phyloP scores from a whole-genome alignment of 169 alveolate genomes.

The Neospora caninum region DNA sequence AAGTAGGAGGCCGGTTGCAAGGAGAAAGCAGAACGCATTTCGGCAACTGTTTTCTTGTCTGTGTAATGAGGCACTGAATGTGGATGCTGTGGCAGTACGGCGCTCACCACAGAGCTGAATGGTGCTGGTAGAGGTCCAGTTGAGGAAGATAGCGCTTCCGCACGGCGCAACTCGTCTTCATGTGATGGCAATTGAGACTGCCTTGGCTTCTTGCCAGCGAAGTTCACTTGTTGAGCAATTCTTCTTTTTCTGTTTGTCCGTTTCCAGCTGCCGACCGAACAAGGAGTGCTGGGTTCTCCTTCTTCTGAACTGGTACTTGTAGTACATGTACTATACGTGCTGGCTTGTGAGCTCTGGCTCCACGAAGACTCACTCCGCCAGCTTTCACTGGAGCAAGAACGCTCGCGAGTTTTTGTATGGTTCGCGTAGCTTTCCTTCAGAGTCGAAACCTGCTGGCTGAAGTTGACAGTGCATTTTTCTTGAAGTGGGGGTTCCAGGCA shows the following conservation, averaged over 20 bases:
- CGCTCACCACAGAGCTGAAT: no score
- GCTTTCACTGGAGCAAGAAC: neutral
- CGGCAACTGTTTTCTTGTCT: neutral
- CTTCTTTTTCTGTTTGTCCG: neutral
- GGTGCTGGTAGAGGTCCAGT: no score
- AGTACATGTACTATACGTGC: neutral
- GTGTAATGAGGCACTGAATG: neutral
- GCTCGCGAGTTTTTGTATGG: neutral
- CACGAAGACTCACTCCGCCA: neutral
- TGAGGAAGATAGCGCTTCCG: no score
- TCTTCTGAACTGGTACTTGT: slow-evolving; percentile 20
- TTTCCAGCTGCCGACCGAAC: neutral
- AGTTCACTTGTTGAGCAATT: neutral
- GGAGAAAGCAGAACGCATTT: neutral
- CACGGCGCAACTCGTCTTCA: neutral
- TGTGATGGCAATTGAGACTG: neutral
- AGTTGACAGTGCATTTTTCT: no score
- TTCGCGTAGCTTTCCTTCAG: no score
- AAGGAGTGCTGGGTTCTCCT: neutral
- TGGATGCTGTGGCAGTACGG: neutral
- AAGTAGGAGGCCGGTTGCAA: neutral
- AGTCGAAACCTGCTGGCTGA: no score
- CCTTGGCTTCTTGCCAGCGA: slow-evolving; percentile 29
- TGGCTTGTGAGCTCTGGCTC: neutral
- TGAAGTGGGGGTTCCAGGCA: no score